Evolutionary conservation across 2,329 filamentous ascomycete species (phyloP).

Genomic region (Cladobotryum mycophilum): DNA sequence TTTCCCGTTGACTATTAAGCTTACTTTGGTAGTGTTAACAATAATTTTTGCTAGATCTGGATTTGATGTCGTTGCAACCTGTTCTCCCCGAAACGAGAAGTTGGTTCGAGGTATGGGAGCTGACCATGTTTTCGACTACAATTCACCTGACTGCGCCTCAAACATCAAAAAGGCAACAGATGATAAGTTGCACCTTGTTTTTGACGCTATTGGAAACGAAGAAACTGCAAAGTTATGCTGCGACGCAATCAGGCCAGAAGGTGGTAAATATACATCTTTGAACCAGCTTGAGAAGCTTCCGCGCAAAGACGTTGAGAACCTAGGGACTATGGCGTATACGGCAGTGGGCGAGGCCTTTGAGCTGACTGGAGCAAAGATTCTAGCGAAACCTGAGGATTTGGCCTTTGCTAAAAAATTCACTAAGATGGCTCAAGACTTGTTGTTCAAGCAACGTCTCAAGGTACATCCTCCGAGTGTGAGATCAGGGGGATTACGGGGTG

Average conservation of each 20-base stretch:
- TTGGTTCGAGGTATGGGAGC: conserved; percentile 37
- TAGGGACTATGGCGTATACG: conserved; percentile 34
- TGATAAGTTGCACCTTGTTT: neutral
- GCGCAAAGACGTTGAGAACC: conserved; percentile 32
- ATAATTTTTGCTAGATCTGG: conserved; percentile 22
- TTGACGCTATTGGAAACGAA: conserved; percentile 5
- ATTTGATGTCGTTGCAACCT: conserved; percentile 32
- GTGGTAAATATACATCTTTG: conserved; percentile 35
- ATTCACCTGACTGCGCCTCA: conserved; percentile 16
- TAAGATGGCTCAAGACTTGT: conserved; percentile 25
- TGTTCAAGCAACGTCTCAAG: conserved; percentile 32
- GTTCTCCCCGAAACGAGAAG: conserved; percentile 32
- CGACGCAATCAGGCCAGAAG: conserved; percentile 21
- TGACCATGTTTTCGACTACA: conserved; percentile 42
- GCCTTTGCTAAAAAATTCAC: conserved; percentile 34
- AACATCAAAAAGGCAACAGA: conserved; percentile 18
- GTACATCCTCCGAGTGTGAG: conserved; percentile 27
- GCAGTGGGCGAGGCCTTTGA: conserved; percentile 31
- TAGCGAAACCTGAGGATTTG: conserved; percentile 23
- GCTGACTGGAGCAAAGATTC: conserved; percentile 18
- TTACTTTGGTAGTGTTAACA: neutral
- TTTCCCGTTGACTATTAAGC: neutral
- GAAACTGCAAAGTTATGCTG: conserved; percentile 24
- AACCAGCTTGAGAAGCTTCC: conserved; percentile 24
- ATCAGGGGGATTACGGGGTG: conserved; percentile 13